These are phyloP conservation scores for Pleurostoma richardsiae DNA, from an alignment of 2,329 filamentous ascomycete genomes.

Conservation along the genomic window DNA sequence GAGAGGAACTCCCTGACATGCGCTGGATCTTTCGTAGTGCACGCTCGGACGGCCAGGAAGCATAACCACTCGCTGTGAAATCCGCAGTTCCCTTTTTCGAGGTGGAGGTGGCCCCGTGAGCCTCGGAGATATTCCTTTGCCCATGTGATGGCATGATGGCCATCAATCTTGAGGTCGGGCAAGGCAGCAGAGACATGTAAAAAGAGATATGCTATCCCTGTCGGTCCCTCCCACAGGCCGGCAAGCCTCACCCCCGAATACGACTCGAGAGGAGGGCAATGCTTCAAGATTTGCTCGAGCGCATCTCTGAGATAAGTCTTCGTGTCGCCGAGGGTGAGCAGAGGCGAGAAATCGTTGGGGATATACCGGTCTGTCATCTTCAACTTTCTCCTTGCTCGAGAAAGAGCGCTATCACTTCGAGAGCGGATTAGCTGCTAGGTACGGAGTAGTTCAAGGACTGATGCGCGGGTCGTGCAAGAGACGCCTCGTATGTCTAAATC, in stretches of 20 bases:
- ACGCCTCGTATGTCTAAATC: too few species aligned
- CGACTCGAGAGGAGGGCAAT: constrained; percentile 26
- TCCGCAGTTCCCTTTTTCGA: constrained; percentile 41
- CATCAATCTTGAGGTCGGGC: constrained; percentile 35
- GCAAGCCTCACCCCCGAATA: constrained; percentile 28
- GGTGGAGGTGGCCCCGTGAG: constrained; percentile 20
- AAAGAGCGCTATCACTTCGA: too few species aligned
- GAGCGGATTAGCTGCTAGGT: too few species aligned
- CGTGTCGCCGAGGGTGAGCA: constrained; percentile 21
- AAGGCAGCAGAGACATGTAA: constrained; percentile 37
- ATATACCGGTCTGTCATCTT: constrained; percentile 19
- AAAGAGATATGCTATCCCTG: constrained; percentile 52
- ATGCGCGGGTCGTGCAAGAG: too few species aligned
- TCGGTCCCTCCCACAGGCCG: constrained; percentile 50
- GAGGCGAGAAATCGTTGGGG: constrained; percentile 21
- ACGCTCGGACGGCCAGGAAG: constrained; percentile 37
- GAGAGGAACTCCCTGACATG: constrained; percentile 34
- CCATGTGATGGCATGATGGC: constrained; percentile 37
- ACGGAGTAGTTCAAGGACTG: too few species aligned
- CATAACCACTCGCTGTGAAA: constrained; percentile 43
- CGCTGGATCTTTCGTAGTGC: constrained; percentile 29
- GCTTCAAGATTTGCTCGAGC: constrained; percentile 28
- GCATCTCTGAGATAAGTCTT: constrained; percentile 22
- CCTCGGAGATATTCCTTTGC: constrained; percentile 40
- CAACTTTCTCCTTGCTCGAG: too few species aligned